Conservation (phyloP, 2,329 filamentous ascomycete genomes). For the Verticillium nonalfalfae region DNA sequence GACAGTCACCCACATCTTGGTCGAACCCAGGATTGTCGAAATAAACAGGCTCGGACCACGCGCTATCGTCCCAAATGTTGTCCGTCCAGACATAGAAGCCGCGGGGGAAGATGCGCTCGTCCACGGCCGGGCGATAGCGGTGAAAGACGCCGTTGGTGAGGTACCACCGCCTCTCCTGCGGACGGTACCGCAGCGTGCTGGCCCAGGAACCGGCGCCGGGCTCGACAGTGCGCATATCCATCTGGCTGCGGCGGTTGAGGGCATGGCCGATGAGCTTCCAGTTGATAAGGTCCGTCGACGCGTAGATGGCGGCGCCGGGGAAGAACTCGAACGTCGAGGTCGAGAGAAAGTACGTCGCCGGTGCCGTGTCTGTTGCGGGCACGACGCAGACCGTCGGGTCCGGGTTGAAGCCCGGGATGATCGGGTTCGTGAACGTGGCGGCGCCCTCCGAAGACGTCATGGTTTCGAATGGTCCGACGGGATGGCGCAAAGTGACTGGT, state of each 20-base stretch:
- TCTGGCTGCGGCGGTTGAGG: conserved; percentile 40
- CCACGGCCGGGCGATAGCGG: conserved; percentile 27
- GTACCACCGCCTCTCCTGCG: conserved; percentile 33
- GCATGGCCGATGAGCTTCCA: conserved; percentile 48
- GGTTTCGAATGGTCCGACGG: neutral
- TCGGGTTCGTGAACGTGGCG: conserved; percentile 38
- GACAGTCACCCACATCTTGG: conserved; percentile 32
- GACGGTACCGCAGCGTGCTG: conserved; percentile 37
- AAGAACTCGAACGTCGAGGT: conserved; percentile 59
- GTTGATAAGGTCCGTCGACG: conserved; percentile 44
- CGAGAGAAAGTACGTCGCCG: conserved; percentile 45
- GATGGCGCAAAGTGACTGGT: neutral
- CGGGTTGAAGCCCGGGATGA: conserved; percentile 55
- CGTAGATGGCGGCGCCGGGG: conserved; percentile 54
- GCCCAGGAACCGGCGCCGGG: conserved; percentile 44
- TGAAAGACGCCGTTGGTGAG: conserved; percentile 38
- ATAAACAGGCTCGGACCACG: conserved; percentile 47
- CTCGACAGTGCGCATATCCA: conserved; percentile 45
- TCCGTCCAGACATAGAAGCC: conserved; percentile 48
- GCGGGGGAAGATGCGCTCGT: conserved; percentile 42
- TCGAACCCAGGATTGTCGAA: conserved; percentile 49
- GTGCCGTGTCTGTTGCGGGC: conserved; percentile 18
- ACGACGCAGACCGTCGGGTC: conserved; percentile 46
- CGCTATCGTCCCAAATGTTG: conserved; percentile 42
- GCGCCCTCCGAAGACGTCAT: neutral